phyloP scores from a whole-genome alignment of 176 grass and related monocot genomes.

The Alloteropsis semialata region DNA sequence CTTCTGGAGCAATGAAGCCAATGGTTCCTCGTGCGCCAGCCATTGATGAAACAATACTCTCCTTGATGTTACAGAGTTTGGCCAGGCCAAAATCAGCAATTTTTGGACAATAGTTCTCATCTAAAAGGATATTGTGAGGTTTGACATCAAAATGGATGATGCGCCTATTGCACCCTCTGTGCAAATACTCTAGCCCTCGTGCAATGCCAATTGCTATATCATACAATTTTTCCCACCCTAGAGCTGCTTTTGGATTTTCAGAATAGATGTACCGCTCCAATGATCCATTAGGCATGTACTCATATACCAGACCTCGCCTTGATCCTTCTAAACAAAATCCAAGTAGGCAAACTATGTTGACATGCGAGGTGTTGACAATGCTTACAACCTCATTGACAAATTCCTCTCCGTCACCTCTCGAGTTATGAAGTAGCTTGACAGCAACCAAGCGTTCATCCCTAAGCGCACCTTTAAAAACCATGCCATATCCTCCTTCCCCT shows the following conservation, averaged over 20 bases:
- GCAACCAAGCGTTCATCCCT: not conserved
- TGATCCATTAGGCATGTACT: constrained; percentile 59
- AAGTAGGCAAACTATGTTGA: constrained; percentile 24
- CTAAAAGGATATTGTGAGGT: constrained; percentile 54
- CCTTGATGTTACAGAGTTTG: constrained; percentile 48
- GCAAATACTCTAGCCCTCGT: constrained; percentile 53
- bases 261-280: constrained; percentile 52
- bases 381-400: constrained; percentile 25
- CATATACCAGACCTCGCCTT: constrained; percentile 21
- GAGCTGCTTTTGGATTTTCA: constrained; percentile 26
- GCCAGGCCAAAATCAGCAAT: constrained; percentile 58
- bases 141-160: constrained; percentile 68
- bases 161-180: constrained; percentile 35
- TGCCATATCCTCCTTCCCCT: not conserved
- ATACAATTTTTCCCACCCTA: constrained; percentile 44
- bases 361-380: constrained; percentile 19
- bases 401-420: not conserved
- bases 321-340: constrained; percentile 29
- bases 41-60: constrained; percentile 51
- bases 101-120: constrained; percentile 49
- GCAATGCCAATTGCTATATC: constrained; percentile 43
- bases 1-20: constrained; percentile 55
- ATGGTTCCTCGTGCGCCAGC: constrained; percentile 50
- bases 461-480: constrained; percentile 16
- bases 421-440: not conserved